phyloP scores from a whole-genome alignment of 2,329 filamentous ascomycete species.

The Hypoxylon sp. region DNA sequence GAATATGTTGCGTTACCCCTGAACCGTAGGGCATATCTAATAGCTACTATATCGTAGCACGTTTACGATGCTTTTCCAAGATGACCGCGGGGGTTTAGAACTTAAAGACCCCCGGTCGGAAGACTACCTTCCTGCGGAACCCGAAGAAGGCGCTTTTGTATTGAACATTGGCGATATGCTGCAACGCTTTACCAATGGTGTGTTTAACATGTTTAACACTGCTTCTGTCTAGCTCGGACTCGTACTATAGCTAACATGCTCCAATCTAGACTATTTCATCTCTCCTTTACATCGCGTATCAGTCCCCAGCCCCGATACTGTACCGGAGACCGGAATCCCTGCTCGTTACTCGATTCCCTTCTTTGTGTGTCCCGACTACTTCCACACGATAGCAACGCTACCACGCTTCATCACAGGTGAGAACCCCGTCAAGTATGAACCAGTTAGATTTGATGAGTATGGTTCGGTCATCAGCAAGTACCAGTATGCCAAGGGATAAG shows the following conservation, averaged over 20 bases:
- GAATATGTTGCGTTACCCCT: not conserved
- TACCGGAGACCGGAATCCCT: constrained; percentile 39
- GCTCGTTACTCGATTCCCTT: constrained; percentile 49
- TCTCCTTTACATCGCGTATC: constrained; percentile 46
- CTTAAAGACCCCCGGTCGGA: constrained; percentile 57
- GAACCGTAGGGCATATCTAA: not conserved
- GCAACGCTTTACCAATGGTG: constrained; percentile 48
- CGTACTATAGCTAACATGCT: not conserved
- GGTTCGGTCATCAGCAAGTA: constrained; percentile 44
- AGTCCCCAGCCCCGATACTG: constrained; percentile 36
- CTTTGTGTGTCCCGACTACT: constrained; percentile 44
- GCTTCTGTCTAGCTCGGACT: too few relatives aligned
- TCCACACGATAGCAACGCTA: constrained; percentile 43
- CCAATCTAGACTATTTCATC: constrained; percentile 44
- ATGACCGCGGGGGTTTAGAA: constrained; percentile 64
- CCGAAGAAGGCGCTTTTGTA: constrained; percentile 43
- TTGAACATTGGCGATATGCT: constrained; percentile 50
- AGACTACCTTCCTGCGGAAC: constrained; percentile 38
- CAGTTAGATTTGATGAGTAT: constrained; percentile 48
- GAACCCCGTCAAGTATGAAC: constrained; percentile 42
- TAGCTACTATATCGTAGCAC: constrained; percentile 46
- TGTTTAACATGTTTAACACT: not conserved
- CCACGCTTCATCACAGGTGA: constrained; percentile 42
- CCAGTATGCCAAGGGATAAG: constrained; percentile 31
- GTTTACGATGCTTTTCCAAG: constrained; percentile 68